Evolutionary conservation across 1,284 basidiomycete genomes (phyloP).

Genomic region (Calocybe gambosa): DNA sequence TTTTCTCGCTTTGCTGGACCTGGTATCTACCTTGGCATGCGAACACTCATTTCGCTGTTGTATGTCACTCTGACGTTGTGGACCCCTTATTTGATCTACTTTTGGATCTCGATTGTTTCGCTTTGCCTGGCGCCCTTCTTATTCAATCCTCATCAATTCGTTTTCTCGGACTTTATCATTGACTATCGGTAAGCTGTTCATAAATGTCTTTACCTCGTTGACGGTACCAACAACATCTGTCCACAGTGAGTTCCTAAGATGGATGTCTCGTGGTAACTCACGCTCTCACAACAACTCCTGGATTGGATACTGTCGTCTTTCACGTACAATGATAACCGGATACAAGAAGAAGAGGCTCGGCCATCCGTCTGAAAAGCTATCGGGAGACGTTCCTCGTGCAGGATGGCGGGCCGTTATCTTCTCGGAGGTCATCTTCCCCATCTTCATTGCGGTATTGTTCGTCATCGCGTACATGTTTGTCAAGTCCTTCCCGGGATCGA

Average conservation of each 20-base stretch:
- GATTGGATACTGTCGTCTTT: conserved; percentile 96
- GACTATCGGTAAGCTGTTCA: no score
- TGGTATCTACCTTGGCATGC: conserved; percentile 95
- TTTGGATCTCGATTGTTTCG: conserved; percentile 91
- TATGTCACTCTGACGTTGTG: conserved; percentile 88
- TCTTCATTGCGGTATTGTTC: conserved; percentile 74
- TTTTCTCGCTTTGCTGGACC: conserved; percentile 98
- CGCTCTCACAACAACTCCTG: conserved; percentile 91
- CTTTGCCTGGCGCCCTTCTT: conserved; percentile 93
- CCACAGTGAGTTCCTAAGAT: conserved; percentile 91
- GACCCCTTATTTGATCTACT: conserved; percentile 94
- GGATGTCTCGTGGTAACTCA: conserved; percentile 99
- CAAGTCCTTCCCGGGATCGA: conserved; percentile 75
- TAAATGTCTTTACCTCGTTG: no score
- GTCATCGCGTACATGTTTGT: conserved; percentile 87
- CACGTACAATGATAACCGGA: conserved; percentile 92
- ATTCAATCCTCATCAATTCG: conserved; percentile 98
- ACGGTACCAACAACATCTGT: no score
- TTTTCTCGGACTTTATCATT: conserved; percentile 91
- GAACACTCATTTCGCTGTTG: conserved; percentile 82
- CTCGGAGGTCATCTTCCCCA: conserved; percentile 82
- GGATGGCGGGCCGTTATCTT: conserved; percentile 81
- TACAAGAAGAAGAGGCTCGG: conserved; percentile 98
- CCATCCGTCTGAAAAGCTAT: conserved; percentile 92
- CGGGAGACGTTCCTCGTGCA: conserved; percentile 87